A percentile compares a stretch with the other conserved stretches of the same genome.
phyloP scores from a whole-genome alignment of 2,329 filamentous ascomycete genomes.

The Fonsecaea multimorphosa region DNA sequence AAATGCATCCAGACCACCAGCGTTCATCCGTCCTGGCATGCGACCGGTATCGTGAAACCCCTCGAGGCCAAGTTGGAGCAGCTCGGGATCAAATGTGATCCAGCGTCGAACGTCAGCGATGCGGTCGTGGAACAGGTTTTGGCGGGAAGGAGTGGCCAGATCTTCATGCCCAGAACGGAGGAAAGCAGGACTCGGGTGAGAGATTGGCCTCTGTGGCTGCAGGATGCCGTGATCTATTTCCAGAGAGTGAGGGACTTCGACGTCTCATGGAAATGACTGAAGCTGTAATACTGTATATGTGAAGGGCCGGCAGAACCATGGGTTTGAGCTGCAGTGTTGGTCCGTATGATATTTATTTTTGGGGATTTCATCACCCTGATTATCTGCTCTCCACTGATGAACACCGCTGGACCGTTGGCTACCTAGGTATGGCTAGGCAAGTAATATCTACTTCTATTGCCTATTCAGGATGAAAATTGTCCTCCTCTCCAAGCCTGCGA shows the following conservation, averaged over 20 bases:
- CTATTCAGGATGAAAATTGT: neutral
- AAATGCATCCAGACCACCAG: constrained; percentile 33
- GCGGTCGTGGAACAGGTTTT: constrained; percentile 59
- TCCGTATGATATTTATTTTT: neutral
- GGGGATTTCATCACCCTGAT: neutral
- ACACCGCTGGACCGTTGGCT: too few relatives aligned
- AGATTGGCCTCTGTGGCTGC: constrained; percentile 34
- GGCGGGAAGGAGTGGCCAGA: constrained; percentile 33
- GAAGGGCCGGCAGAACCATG: too few relatives aligned
- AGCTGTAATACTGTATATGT: neutral
- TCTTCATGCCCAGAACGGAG: constrained; percentile 36
- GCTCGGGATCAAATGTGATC: constrained; percentile 51
- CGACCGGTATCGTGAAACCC: constrained; percentile 44
- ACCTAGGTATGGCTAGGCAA: neutral
- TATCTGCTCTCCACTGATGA: neutral
- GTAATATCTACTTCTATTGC: neutral
- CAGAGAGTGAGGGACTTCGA: neutral
- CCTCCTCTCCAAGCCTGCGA: neutral
- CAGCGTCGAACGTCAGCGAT: constrained; percentile 54
- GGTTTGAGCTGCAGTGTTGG: too few relatives aligned
- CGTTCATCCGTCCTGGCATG: constrained; percentile 38
- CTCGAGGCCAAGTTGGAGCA: constrained; percentile 63
- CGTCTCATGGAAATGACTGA: neutral
- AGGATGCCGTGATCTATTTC: constrained; percentile 28
- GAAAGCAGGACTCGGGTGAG: constrained; percentile 19